phyloP scores from a whole-genome alignment of 1,139 yeast genomes.

The Hemisphaericaspora xylofermentans region DNA sequence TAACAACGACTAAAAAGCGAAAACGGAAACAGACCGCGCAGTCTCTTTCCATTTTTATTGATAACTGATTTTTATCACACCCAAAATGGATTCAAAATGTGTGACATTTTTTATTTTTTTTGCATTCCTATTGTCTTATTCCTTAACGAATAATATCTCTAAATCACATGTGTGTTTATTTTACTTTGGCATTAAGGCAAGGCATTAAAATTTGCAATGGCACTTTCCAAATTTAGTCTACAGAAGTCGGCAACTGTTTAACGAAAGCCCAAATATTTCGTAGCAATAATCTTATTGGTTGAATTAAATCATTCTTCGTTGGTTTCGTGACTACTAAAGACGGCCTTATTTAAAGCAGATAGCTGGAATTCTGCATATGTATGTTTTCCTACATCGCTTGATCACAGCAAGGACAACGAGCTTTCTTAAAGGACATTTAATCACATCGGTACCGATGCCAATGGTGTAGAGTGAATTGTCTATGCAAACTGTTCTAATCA shows the following conservation, averaged over 20 bases:
- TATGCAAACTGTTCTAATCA: no score
- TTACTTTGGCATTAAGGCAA: neutral
- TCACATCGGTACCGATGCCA: no score
- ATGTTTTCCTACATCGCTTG: no score
- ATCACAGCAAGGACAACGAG: no score
- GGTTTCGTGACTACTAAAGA: no score
- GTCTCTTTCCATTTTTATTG: conserved; percentile 1
- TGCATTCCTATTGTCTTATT: neutral
- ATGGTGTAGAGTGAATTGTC: no score
- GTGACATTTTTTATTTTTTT: neutral
- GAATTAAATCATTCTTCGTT: no score
- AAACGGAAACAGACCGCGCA: conserved; percentile 7
- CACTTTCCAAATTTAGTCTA: neutral
- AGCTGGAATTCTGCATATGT: no score
- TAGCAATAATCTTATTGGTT: no score
- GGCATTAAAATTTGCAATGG: neutral
- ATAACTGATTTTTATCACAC: neutral
- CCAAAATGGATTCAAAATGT: neutral
- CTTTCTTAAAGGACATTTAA: no score
- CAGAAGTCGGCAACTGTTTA: no score
- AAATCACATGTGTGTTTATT: neutral
- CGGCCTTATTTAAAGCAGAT: no score
- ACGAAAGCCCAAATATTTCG: neutral
- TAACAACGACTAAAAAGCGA: conserved; percentile 5
- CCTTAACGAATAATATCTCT: neutral